A percentile compares a stretch with the other conserved stretches of the same genome.
Conservation (phyloP, 1,284 basidiomycete genomes). For the Malassezia psittaci region DNA sequence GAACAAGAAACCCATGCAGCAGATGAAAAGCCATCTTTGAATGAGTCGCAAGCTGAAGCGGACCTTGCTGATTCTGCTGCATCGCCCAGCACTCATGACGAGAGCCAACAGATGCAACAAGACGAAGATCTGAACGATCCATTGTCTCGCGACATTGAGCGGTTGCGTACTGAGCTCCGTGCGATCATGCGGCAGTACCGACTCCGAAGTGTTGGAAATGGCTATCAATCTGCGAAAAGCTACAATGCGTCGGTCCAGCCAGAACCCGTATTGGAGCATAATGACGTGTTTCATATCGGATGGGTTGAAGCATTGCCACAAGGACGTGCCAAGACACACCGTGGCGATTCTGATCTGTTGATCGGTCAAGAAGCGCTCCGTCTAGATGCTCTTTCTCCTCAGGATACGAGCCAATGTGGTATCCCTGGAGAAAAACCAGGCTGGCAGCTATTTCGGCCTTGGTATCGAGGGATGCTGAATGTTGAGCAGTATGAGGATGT, state of each 20-base stretch:
- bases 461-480: conserved; percentile 34
- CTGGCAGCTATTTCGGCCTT: conserved; percentile 43
- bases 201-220: conserved; percentile 42
- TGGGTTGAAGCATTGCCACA: conserved; percentile 29
- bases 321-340: conserved; percentile 4
- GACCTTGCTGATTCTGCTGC: conserved; percentile 7
- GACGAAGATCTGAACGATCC: neutral
- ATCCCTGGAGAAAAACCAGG: neutral
- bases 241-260: conserved; percentile 39
- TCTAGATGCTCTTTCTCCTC: conserved; percentile 25
- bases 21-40: neutral
- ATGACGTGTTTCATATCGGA: conserved; percentile 40
- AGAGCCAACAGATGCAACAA: no score
- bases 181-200: conserved; percentile 45
- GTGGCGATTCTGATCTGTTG: conserved; percentile 21
- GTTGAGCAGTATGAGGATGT: conserved; percentile 30
- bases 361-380: conserved; percentile 40
- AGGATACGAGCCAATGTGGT: neutral
- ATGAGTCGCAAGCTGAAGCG: neutral
- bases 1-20: neutral
- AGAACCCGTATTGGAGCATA: conserved; percentile 39
- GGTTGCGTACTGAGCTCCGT: conserved; percentile 39
- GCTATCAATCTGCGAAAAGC: conserved; percentile 32
- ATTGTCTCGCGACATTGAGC: conserved; percentile 26
- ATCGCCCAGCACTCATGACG: no score